Base-by-base conservation (phyloP, 208 protist species). In the Trypanosoma melophagium region DNA sequence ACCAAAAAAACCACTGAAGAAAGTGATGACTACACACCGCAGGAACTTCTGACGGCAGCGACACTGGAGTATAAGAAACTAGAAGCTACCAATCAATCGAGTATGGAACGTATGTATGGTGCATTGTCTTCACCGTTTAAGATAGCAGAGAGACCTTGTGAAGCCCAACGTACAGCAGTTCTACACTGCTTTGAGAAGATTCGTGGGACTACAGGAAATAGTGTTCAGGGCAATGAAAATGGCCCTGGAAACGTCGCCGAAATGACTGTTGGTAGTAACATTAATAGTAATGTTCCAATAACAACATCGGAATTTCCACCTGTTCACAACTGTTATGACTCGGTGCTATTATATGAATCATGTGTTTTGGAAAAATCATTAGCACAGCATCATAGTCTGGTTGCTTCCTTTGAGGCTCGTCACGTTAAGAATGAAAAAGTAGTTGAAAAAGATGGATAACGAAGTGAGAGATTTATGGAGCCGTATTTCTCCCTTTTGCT, bases 51-150 rank as follows among this genome's bases (percentile, higher is more conserved):
- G 21, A 78, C 87, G 16, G 86, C 86, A 12, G 73, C 80, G 0
- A 76, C 86, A 7, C 68, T 74, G 0, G 81, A 90, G 65, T 89
- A 85, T 45, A 82, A 84, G 41, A 90, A 89, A 45, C 51, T 89
- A 10, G 82, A 92, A 22, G 57, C 70, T 5, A 60, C 58, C n/a
- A 90, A 80, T 44, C 84, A 90, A 69, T 66, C 35, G 14, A 74
- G 76, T 60, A 64, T 88, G 19, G 79, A 90, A 60, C 76, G 72
- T 13, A 85, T 95, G 65, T 81, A 84, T 51, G 52, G 69, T 56
- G 64, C 82, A 7, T 66, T 92, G 24, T 69, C 75, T n/a, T 95
- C 89, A 7, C 81, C 86, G 7, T 92, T 95, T 60, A 84, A 86
- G 51, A 72, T 91, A 21, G 66, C 84, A 13, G 47, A 76, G 5